Evolutionary conservation across 805 yeast genomes (phyloP).

Genomic region (Yamadazyma nakazawae): DNA sequence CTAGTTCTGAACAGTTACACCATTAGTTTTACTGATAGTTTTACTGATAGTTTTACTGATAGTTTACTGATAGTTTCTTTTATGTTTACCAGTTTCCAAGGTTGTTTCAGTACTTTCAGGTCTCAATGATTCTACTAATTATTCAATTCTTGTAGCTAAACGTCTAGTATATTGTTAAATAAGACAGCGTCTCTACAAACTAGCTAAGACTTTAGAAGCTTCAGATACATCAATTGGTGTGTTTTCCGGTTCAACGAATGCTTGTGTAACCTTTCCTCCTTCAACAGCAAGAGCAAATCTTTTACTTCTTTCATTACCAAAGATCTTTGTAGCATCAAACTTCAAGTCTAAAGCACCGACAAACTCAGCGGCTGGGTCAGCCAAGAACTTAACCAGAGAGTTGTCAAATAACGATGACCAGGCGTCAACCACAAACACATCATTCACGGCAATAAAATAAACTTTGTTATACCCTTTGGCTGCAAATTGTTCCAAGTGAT

Average conservation of each 20-base stretch:
- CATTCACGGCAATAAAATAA: slow-evolving; percentile 77
- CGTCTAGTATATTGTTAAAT: neutral
- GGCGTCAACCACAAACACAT: slow-evolving; percentile 78
- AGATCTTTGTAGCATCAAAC: slow-evolving; percentile 73
- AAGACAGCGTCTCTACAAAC: neutral
- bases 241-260: slow-evolving; percentile 79
- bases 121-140: too few relatives aligned
- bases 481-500: slow-evolving; percentile 47
- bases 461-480: slow-evolving; percentile 64
- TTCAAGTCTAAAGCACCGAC: slow-evolving; percentile 59
- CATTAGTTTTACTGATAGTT: too few relatives aligned
- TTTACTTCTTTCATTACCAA: slow-evolving; percentile 73
- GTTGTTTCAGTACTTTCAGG: too few relatives aligned
- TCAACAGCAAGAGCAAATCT: slow-evolving; percentile 76
- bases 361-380: slow-evolving; percentile 79
- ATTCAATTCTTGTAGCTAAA: neutral
- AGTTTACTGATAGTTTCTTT: too few relatives aligned
- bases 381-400: slow-evolving; percentile 52
- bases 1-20: too few relatives aligned
- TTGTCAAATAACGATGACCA: slow-evolving; percentile 54
- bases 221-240: slow-evolving; percentile 59
- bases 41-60: neutral
- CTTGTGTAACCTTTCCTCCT: slow-evolving; percentile 64
- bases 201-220: slow-evolving; percentile 42
- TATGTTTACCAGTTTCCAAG: too few relatives aligned